phyloP scores from a whole-genome alignment of 2,329 filamentous ascomycete species.

The Sporothrix dimorphospora region DNA sequence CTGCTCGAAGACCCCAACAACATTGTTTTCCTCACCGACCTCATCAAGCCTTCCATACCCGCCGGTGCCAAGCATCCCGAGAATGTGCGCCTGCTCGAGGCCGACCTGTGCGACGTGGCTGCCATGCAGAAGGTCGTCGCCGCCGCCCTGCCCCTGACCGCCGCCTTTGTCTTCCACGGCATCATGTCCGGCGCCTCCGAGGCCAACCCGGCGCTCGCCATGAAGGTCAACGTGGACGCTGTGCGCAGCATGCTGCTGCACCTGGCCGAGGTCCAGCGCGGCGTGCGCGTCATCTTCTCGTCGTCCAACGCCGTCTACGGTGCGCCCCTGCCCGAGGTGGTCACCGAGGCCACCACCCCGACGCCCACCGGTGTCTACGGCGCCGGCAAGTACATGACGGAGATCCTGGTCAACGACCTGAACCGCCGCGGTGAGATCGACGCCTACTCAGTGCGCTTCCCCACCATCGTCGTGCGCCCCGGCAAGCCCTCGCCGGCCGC shows the following conservation, averaged over 20 bases:
- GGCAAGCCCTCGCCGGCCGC: slow-evolving; percentile 63
- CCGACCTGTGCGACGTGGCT: slow-evolving; percentile 49
- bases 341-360: slow-evolving; percentile 55
- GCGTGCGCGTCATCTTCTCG: slow-evolving; percentile 62
- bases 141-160: slow-evolving; percentile 51
- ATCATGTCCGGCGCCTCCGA: slow-evolving; percentile 69
- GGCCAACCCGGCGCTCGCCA: slow-evolving; percentile 61
- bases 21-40: slow-evolving; percentile 54
- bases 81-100: slow-evolving; percentile 53
- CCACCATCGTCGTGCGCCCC: slow-evolving; percentile 64
- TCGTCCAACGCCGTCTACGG: slow-evolving; percentile 67
- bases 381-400: slow-evolving; percentile 64
- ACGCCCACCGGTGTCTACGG: slow-evolving; percentile 67
- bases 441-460: slow-evolving; percentile 61
- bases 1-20: slow-evolving; percentile 47
- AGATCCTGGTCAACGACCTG: slow-evolving; percentile 65
- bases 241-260: slow-evolving; percentile 55
- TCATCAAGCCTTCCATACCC: slow-evolving; percentile 56
- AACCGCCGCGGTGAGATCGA: slow-evolving; percentile 62
- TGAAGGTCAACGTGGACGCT: slow-evolving; percentile 64
- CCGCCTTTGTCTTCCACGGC: slow-evolving; percentile 66
- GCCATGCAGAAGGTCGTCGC: slow-evolving; percentile 48
- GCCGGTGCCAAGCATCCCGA: slow-evolving; percentile 51
- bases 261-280: slow-evolving; percentile 53
- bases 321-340: slow-evolving; percentile 55